Conservation (phyloP, 78 protist species). For the Guillardia theta region DNA sequence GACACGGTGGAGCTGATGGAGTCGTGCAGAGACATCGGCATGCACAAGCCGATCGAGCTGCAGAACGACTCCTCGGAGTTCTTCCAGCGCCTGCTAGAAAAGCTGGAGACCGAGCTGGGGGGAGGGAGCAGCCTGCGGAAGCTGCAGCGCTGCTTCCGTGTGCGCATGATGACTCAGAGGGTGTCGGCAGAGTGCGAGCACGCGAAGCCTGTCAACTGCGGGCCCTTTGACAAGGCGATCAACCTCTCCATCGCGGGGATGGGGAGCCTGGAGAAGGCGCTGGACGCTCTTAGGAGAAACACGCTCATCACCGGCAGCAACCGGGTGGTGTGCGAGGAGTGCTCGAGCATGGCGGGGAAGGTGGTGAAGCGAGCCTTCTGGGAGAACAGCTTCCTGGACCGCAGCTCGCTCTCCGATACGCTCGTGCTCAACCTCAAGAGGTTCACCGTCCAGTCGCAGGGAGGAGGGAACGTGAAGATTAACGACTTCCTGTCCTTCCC, state of each 20-base stretch:
- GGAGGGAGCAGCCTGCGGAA: background rate
- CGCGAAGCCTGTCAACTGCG: background rate
- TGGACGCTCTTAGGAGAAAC: background rate
- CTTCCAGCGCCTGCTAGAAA: background rate
- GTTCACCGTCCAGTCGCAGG: conserved; percentile 20
- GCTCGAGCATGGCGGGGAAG: background rate
- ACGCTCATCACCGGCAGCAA: conserved; percentile 3
- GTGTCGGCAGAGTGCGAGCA: background rate
- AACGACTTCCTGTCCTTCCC: conserved; percentile 23
- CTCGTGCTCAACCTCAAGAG: background rate
- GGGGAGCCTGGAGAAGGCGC: background rate
- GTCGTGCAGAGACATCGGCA: conserved; percentile 21
- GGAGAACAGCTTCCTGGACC: background rate
- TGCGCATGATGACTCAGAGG: background rate
- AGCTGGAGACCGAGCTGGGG: background rate
- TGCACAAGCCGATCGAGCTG: conserved; percentile 33
- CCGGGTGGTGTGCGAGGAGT: conserved; percentile 23
- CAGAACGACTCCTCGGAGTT: conserved; percentile 14
- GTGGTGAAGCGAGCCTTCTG: background rate
- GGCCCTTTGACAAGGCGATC: background rate
- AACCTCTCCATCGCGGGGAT: background rate
- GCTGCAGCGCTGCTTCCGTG: background rate
- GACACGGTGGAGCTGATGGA: background rate
- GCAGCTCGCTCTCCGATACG: background rate
- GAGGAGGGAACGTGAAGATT: background rate